Evolutionary conservation across 176 grass and related monocot species (phyloP), one percentile per base, ranked within the genome.

Genomic region (Carex cristatella): DNA sequence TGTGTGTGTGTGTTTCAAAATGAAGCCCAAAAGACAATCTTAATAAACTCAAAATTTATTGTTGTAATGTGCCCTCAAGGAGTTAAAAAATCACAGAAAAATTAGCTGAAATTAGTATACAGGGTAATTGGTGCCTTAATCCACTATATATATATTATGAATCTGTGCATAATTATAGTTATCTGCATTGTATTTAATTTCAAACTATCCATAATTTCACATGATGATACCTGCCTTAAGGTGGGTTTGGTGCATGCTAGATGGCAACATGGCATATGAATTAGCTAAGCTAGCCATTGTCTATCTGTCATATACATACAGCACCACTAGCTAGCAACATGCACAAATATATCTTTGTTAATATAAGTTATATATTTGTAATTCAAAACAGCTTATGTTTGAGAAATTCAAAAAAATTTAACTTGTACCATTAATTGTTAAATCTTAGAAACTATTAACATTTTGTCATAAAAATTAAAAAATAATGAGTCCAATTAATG

Each of bases 201-300:
- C 44, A 85, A 78, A 85, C 57, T 30, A 63, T 10, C 69, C 84
- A 51, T 10, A 51, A 51, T 51, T 51, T 10, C 48, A 86, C 74
- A 80, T 86, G 73, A 81, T 86, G 53, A 56, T 86, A 80, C 48
- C 74, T 86, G 54, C 40, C 56, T 86, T 86, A 86, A 86, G 48
- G 65, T 69, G 85, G 76, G 85, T 86, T 86, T 81, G 85, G 76
- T 86, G 38, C 38, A 40, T 40, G 74, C 19, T 80, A 27, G 53
- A 86, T 86, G 74, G 37, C 56, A 85, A 85, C 42, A 72, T 69
- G 65, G 38, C 54, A 59, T 73, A 85, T 40, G 51, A 59, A 76
- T 38, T 75, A 70, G 54, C 35, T 57, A 64, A 40, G 38, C 38
- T 40, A 5, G 61, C 54, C 44, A 55, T 32, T 76, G 27, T 76